Evolutionary conservation across 2,329 filamentous ascomycete species (phyloP).

Genomic region (Cryphonectria nitschkei): DNA sequence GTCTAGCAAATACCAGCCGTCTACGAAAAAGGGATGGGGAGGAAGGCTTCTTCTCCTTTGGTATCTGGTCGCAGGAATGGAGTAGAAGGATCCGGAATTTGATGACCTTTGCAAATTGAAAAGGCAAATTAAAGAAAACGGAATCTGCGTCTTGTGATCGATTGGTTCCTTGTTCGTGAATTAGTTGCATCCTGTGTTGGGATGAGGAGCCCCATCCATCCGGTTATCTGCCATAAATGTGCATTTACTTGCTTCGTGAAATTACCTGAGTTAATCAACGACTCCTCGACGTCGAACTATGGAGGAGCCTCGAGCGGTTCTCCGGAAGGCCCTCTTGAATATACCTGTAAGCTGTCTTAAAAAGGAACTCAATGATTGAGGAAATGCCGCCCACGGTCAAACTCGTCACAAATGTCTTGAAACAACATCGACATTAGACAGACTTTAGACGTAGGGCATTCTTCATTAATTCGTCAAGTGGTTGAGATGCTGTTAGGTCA

Average conservation of each 20-base stretch:
- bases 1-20: conserved; percentile 29
- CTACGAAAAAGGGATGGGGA: conserved; percentile 29
- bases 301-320: neutral
- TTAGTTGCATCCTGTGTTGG: neutral
- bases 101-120: conserved; percentile 26
- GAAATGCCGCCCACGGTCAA: neutral
- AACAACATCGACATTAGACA: neutral
- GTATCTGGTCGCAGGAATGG: conserved; percentile 31
- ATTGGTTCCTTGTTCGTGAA: neutral
- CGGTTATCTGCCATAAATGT: neutral
- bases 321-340: neutral
- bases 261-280: neutral
- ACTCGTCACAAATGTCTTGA: neutral
- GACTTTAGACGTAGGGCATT: neutral
- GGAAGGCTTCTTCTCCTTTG: conserved; percentile 21
- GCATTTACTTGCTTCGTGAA: neutral
- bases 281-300: neutral
- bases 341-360: neutral
- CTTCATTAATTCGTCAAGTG: conserved; percentile 8
- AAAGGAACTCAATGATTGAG: neutral
- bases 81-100: conserved; percentile 30
- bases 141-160: conserved; percentile 21
- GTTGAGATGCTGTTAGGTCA: neutral
- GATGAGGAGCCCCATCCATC: neutral
- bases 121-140: conserved; percentile 25